Base-by-base conservation (phyloP, 2,329 filamentous ascomycete species). In the Simplicillium aogashimaense region DNA sequence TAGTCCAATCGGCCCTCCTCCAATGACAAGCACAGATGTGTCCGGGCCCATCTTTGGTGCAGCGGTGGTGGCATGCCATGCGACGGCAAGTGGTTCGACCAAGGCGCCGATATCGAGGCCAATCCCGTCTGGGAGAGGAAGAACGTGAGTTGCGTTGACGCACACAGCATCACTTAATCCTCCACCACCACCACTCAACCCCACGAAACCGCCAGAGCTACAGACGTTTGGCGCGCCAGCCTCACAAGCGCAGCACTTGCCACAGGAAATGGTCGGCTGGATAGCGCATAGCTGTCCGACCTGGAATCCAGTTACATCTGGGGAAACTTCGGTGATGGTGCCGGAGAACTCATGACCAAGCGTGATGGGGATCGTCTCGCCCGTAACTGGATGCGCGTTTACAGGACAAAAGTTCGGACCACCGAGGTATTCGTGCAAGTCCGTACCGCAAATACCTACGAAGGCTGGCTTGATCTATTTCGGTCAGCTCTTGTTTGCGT, bases 311-410 rank as follows among this genome's bases (percentile, higher is more conserved):
- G 48, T 56, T 7, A 74, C 67, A 3, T 59, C 61, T 3, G 59
- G 47, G 1, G 75, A 76, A 13, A 81, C 58, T 48, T 78, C 72
- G n/a, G 67, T 64, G 30, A 83, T 59, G 2, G 67, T 67, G 14
- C 76, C 78, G 11, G 68, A 73, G 56, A 81, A 76, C 52, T 82
- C 78, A 51, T 82, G 78, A 33, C 78, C 78, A 25, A 81, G 60
- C 1, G 66, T 75, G 17, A 80, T 64, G 7, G 77, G 78, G 29
- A 75, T 64, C 4, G 59, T 63, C 37, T 72, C 70, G 33, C 68
- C 61, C 1, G 76, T 81, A 10, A 79, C 53, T 2, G 69, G 69
- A 47, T 82, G 77, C 1, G 74, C 72, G 17, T 44, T 45, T 18
- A 47, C 48, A 18, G 55, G 56, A 37, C 56, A 50, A 29, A 57